Base-by-base conservation (phyloP, 805 yeast species). In the Tetrapisispora taiwanensis region DNA sequence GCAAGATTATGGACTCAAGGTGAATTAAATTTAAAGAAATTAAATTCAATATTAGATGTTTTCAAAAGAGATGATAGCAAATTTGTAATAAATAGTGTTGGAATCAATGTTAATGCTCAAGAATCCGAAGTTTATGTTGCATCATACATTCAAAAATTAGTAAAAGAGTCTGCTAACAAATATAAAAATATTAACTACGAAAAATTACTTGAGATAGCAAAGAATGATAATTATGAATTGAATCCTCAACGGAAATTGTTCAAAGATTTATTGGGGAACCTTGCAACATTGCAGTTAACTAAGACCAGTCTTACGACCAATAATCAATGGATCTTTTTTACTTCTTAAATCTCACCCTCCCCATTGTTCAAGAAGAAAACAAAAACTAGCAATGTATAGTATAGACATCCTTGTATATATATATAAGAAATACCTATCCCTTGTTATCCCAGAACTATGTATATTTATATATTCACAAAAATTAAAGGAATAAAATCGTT, bases 141-240 rank as follows among this genome's bases (percentile, higher is more conserved):
- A 9, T 20, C 36, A 10, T 41, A 48, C 20, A 49, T 59, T 4
- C 56, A 54, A 36, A 49, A 59, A 13, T 32, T 58, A 19, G 39
- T 58, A 30, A 52, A 53, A 36, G 62, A 57, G 17, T 51, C 60
- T 6, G 44, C 42, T 17, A 48, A 46, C 30, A 51, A 51, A 50
- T 59, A 57, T 39, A 46, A 47, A 22, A 49, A 53, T 32, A 37
- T 59, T 2, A 50, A 52, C 31, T 60, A 60, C 39, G 54, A 55
- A 30, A 52, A 55, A 18, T 45, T 60, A 15, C 33, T 60, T 19
- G 44, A 48, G 19, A 55, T 57, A 19, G 65, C 65, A 20, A 53
- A 42, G 35, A 28, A 33, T 12, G 32, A 47, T 13, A 38, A 46
- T 30, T 18, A 15, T 7, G 5, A 10, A 18, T 7, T 14, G 19